Evolutionary conservation across 2,329 filamentous ascomycete species (phyloP).

Genomic region (Mollisiaceae sp.): DNA sequence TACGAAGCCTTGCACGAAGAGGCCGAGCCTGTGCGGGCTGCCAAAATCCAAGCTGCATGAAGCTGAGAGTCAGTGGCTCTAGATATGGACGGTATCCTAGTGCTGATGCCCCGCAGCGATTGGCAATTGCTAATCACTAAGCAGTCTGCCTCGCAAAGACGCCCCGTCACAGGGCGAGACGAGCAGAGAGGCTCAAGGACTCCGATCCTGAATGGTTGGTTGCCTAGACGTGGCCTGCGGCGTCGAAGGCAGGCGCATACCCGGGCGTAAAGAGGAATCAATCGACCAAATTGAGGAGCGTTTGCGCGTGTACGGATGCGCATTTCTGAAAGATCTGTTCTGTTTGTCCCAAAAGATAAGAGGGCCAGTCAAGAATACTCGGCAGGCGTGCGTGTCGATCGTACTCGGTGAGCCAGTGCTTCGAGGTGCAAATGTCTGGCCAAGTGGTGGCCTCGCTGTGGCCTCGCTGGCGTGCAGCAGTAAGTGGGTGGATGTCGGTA

Average conservation of each 20-base stretch:
- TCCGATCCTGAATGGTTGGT: slow-evolving; percentile 6
- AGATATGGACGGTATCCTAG: slow-evolving; percentile 1
- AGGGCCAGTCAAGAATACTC: not conserved
- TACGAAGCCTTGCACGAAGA: not conserved
- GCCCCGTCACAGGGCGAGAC: slow-evolving; percentile 7
- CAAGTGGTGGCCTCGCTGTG: not conserved
- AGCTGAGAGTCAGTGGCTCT: slow-evolving; percentile 7
- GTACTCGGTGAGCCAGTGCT: slow-evolving; percentile 6
- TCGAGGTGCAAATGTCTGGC: not conserved
- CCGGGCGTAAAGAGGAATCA: not conserved
- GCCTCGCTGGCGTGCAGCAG: not conserved
- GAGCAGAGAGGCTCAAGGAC: slow-evolving; percentile 4
- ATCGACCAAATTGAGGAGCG: too few species aligned
- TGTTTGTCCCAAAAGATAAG: not conserved
- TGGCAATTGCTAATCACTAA: not conserved
- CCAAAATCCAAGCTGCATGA: slow-evolving; percentile 1
- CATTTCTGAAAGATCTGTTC: not conserved
- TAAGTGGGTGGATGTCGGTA: not conserved
- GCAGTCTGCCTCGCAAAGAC: slow-evolving; percentile 5
- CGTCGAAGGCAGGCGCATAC: not conserved
- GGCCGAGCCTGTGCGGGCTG: slow-evolving; percentile 2
- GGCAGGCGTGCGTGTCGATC: slow-evolving; percentile 4
- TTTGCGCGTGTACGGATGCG: not conserved
- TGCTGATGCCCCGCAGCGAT: slow-evolving; percentile 8
- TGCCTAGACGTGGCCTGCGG: not conserved